phyloP scores from a whole-genome alignment of 306 rosid species.

The Sindora glabra region DNA sequence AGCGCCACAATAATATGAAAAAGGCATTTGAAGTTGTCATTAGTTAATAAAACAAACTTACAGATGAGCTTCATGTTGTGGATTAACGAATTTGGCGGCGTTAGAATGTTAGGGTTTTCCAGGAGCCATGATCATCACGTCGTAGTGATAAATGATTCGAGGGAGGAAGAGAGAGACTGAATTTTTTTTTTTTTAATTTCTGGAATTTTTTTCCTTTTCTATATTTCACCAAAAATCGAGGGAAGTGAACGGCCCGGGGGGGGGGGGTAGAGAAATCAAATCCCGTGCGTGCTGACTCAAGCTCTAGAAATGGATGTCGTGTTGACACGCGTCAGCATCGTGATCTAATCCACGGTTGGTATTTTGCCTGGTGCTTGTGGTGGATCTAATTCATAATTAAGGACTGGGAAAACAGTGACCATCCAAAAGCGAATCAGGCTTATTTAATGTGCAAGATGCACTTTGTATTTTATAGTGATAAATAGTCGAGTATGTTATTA shows the following conservation, averaged over 20 bases:
- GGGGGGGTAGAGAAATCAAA: slow-evolving; percentile 16
- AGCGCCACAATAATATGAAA: neutral
- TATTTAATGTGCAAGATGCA: no score
- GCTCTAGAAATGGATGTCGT: slow-evolving; percentile 6
- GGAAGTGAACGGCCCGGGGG: slow-evolving; percentile 24
- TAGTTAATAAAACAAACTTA: slow-evolving; percentile 20
- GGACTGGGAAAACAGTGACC: neutral
- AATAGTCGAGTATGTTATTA: no score
- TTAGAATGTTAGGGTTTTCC: slow-evolving; percentile 48
- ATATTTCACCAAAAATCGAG: slow-evolving; percentile 21
- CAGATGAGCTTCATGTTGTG: slow-evolving; percentile 18
- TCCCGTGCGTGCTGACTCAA: slow-evolving; percentile 32
- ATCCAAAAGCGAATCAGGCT: no score
- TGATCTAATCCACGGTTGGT: neutral
- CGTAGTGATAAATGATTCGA: neutral
- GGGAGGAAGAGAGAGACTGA: neutral
- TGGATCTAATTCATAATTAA: neutral
- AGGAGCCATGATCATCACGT: slow-evolving; percentile 26
- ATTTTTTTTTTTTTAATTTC: neutral
- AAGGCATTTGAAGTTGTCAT: neutral
- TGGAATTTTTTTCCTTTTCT: neutral
- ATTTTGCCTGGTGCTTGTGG: slow-evolving; percentile 11
- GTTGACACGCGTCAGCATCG: slow-evolving; percentile 44
- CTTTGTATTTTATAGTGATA: no score
- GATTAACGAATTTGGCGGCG: slow-evolving; percentile 42